These are phyloP conservation scores for Ustilago crameri DNA, from an alignment of 1,284 basidiomycete species.

Conservation along the genomic window DNA sequence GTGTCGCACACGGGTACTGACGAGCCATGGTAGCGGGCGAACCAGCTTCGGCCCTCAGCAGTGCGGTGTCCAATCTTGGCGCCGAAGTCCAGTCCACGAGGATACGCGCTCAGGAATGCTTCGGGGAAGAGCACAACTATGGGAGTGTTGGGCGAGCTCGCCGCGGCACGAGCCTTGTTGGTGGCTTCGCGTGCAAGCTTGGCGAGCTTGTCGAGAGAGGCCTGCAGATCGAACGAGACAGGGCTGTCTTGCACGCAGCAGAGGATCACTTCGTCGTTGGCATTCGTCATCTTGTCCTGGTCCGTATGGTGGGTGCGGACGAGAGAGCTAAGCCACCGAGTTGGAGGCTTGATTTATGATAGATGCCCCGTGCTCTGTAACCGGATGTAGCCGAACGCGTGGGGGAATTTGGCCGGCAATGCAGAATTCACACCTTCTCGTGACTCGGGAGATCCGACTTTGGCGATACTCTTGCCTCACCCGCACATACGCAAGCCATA, in stretches of 20 bases:
- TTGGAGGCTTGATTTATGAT: too few species aligned
- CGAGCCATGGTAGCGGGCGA: slow-evolving; percentile 36
- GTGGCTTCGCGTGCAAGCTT: slow-evolving; percentile 40
- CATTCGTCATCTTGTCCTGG: background rate
- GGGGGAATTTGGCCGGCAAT: background rate
- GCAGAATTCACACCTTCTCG: background rate
- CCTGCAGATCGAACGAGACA: slow-evolving; percentile 41
- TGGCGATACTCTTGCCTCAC: too few species aligned
- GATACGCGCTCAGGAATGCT: slow-evolving; percentile 72
- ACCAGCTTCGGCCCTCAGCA: slow-evolving; percentile 48
- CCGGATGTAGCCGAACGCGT: slow-evolving; percentile 4
- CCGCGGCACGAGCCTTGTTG: slow-evolving; percentile 28
- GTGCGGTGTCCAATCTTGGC: slow-evolving; percentile 50
- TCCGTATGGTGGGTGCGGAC: background rate
- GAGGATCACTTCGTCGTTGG: slow-evolving; percentile 36
- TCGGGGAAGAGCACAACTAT: slow-evolving; percentile 77
- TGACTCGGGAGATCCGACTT: slow-evolving; percentile 16
- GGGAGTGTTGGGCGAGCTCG: slow-evolving; percentile 10
- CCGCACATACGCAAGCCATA: too few species aligned
- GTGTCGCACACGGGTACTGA: slow-evolving; percentile 46
- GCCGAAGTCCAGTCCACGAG: slow-evolving; percentile 62
- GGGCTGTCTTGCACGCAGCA: slow-evolving; percentile 52
- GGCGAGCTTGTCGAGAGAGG: slow-evolving; percentile 45
- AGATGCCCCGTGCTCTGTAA: slow-evolving; percentile 1
- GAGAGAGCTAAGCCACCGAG: background rate